A percentile compares a stretch with the other conserved stretches of the same genome.
phyloP scores from a whole-genome alignment of 495 filamentous ascomycete species.

The Neurospora sp. region DNA sequence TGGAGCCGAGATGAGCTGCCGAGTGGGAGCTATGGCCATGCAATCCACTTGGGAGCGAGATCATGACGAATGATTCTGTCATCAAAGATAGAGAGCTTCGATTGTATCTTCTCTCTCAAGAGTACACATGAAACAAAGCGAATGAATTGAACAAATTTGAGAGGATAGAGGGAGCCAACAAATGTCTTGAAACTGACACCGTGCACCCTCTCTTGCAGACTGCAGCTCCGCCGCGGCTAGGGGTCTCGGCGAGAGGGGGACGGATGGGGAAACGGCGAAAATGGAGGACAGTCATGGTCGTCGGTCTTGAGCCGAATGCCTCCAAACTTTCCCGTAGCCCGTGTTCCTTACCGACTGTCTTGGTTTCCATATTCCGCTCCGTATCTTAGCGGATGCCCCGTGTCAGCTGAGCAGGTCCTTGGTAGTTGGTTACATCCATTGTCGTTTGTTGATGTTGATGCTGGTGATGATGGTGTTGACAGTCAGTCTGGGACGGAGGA shows the following conservation, averaged over 20 bases:
- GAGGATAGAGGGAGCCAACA: background rate
- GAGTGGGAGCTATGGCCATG: background rate
- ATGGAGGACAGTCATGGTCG: background rate
- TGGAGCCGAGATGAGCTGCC: background rate
- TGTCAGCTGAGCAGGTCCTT: background rate
- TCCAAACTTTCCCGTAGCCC: background rate
- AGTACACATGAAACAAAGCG: background rate
- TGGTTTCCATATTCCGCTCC: background rate
- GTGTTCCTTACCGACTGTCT: background rate
- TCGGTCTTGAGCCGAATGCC: background rate
- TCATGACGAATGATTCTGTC: background rate
- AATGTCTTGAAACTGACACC: background rate
- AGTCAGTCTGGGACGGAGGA: background rate
- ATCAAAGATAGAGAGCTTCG: background rate
- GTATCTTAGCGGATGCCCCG: background rate
- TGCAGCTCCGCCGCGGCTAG: background rate
- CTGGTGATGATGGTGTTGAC: background rate
- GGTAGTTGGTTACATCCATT: background rate
- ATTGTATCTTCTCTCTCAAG: background rate
- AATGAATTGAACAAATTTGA: background rate
- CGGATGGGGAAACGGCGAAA: background rate
- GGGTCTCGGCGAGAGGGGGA: background rate
- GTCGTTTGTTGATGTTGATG: background rate
- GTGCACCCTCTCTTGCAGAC: background rate
- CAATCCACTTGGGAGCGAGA: background rate